Conservation (phyloP, 345 rosid species). For the Streptanthus diversifolius region DNA sequence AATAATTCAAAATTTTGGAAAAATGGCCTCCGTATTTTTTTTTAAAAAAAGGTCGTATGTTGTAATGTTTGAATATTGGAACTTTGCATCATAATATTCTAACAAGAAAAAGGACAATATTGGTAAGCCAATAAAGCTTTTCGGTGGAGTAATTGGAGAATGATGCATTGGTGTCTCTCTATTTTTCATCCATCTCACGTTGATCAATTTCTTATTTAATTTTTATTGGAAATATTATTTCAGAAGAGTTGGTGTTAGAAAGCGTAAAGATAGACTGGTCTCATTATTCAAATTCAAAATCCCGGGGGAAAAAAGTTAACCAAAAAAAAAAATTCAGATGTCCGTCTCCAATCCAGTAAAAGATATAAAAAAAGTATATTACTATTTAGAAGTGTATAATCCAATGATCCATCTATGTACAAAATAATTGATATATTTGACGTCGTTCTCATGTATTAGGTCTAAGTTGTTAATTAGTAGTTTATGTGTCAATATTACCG, state of each 20-base stretch:
- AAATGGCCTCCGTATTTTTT: too few species aligned
- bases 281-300: not conserved
- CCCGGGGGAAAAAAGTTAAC: too few species aligned
- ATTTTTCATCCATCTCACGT: not conserved
- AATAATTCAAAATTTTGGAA: not conserved
- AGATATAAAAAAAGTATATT: not conserved
- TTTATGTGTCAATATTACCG: slow-evolving; percentile 21
- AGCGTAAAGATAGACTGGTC: not conserved
- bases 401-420: not conserved
- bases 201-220: slow-evolving; percentile 7
- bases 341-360: not conserved
- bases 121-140: slow-evolving; percentile 30
- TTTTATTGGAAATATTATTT: not conserved
- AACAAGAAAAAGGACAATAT: slow-evolving; percentile 28
- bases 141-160: slow-evolving; percentile 21
- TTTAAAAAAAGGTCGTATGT: too few species aligned
- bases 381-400: not conserved
- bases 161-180: slow-evolving; percentile 6
- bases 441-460: slow-evolving; percentile 32
- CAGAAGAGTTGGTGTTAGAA: slow-evolving; percentile 13
- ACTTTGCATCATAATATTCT: slow-evolving; percentile 25
- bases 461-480: slow-evolving; percentile 12
- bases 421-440: not conserved
- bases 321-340: not conserved
- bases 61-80: not conserved